A percentile compares a stretch with the other conserved stretches of the same genome.
Evolutionary conservation across 257 asterid genomes (phyloP).

Genomic region (Nicotiana noctiflora): DNA sequence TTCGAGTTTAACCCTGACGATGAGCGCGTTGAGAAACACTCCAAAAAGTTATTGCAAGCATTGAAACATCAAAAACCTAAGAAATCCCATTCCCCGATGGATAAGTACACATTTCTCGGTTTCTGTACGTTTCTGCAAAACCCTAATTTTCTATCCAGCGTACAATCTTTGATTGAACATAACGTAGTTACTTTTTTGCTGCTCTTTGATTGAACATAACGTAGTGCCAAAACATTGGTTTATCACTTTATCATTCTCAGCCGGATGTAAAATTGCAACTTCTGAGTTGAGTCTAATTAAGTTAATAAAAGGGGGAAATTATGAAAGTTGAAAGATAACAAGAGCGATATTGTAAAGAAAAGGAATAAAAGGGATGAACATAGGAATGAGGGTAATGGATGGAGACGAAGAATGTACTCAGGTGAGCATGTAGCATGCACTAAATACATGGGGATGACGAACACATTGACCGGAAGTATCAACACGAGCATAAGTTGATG

Average conservation of each 20-base stretch:
- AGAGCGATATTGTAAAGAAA: background rate
- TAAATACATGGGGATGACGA: background rate
- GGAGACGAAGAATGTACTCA: background rate
- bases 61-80: constrained; percentile 29
- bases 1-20: constrained; percentile 56
- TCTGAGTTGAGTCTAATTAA: background rate
- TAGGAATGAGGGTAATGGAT: background rate
- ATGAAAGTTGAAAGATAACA: background rate
- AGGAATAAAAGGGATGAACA: background rate
- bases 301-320: background rate
- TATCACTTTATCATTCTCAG: background rate
- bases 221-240: background rate
- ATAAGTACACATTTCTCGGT: constrained; percentile 48
- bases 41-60: constrained; percentile 16
- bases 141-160: background rate
- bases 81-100: constrained; percentile 20
- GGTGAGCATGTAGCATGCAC: background rate
- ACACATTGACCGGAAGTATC: background rate
- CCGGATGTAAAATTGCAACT: background rate
- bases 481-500: background rate
- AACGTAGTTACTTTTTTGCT: background rate
- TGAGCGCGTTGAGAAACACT: constrained; percentile 25
- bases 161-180: background rate
- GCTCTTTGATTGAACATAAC: background rate
- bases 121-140: constrained; percentile 36